Conservation (phyloP, 768 basidiomycete species). For the Nidula microcarpa region DNA sequence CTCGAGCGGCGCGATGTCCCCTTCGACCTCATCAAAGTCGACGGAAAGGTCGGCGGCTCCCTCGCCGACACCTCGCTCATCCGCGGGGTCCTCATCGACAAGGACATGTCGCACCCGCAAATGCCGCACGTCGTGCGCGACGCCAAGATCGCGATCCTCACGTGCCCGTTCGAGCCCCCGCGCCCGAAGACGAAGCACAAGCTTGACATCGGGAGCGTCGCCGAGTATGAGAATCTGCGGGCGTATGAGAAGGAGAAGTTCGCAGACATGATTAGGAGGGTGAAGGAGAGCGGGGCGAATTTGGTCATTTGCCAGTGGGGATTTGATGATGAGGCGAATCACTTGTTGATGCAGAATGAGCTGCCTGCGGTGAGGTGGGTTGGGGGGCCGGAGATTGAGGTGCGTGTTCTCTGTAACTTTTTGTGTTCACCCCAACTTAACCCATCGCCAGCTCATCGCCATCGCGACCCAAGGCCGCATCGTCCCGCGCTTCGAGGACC, state of each 20-base stretch:
- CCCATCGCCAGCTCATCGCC: constrained; percentile 75
- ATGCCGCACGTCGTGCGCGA: constrained; percentile 90
- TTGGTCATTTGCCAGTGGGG: constrained; percentile 99
- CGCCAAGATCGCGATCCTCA: constrained; percentile 93
- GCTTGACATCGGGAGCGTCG: constrained; percentile 93
- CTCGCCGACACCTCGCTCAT: constrained; percentile 94
- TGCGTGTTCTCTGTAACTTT: constrained; percentile 20
- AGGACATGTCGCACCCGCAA: constrained; percentile 99
- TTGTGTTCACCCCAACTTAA: not conserved
- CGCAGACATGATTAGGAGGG: constrained; percentile 91
- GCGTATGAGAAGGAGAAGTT: constrained; percentile 98
- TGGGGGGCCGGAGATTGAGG: constrained; percentile 99
- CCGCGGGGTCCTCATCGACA: constrained; percentile 97
- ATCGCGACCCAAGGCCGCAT: constrained; percentile 98
- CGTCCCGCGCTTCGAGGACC: constrained; percentile 96
- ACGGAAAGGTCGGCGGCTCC: constrained; percentile 97
- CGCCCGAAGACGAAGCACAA: constrained; percentile 99
- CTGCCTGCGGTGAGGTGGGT: constrained; percentile 98
- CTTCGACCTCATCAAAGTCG: constrained; percentile 98
- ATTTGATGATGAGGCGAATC: constrained; percentile 99
- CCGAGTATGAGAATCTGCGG: constrained; percentile 93
- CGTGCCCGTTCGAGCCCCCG: constrained; percentile 98
- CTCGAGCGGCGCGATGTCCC: constrained; percentile 91
- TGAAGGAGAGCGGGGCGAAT: constrained; percentile 96
- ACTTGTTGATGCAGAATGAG: constrained; percentile 95